Conservation (phyloP, 2,329 filamentous ascomycete genomes). For the Talaromyces marneffei region DNA sequence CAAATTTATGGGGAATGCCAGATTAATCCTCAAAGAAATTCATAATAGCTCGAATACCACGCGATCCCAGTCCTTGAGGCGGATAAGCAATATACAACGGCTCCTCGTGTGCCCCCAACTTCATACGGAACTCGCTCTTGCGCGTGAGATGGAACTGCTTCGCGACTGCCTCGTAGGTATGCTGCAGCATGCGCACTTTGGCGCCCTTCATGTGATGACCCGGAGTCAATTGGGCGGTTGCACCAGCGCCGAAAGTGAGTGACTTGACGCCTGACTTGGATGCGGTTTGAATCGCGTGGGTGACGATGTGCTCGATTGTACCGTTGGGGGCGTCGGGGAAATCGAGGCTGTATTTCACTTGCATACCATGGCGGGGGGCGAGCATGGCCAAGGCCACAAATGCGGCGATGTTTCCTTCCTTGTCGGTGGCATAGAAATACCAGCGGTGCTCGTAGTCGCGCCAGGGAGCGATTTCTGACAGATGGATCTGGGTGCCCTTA, state of each 20-base stretch:
- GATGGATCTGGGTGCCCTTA: constrained; percentile 79
- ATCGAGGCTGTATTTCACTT: constrained; percentile 94
- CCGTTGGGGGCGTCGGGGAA: constrained; percentile 83
- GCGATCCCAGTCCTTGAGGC: constrained; percentile 72
- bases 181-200: constrained; percentile 72
- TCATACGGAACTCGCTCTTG: constrained; percentile 85
- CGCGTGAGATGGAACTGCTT: constrained; percentile 75
- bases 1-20: too few relatives aligned
- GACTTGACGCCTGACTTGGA: constrained; percentile 54
- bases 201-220: constrained; percentile 77
- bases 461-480: constrained; percentile 88
- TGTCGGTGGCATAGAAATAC: constrained; percentile 74
- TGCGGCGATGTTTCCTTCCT: constrained; percentile 64
- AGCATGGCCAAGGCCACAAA: constrained; percentile 81
- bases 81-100: constrained; percentile 88
- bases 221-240: constrained; percentile 64
- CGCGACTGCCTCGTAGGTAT: constrained; percentile 74
- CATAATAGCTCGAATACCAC: constrained; percentile 77
- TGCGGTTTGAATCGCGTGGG: constrained; percentile 60
- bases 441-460: constrained; percentile 74
- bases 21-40: constrained; percentile 71
- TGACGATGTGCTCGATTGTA: constrained; percentile 77
- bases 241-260: constrained; percentile 85
- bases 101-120: constrained; percentile 79
- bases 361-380: constrained; percentile 75